Evolutionary conservation across 2,329 filamentous ascomycete genomes (phyloP).

Genomic region (Sporothrix globosa): DNA sequence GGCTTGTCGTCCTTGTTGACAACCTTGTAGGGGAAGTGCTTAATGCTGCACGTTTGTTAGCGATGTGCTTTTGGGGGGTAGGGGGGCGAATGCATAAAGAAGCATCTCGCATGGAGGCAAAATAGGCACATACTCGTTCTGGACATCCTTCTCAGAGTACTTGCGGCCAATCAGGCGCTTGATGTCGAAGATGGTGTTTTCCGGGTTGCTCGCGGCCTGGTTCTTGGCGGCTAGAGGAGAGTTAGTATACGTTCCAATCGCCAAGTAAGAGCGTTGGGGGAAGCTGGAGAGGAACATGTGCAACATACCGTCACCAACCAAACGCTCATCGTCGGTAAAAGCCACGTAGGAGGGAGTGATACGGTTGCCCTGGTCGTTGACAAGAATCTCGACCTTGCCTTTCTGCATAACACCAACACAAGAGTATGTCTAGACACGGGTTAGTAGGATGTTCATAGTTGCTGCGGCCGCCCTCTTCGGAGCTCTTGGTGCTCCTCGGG

Average conservation of each 20-base stretch:
- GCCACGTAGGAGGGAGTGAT: conserved; percentile 95
- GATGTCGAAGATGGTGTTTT: conserved; percentile 76
- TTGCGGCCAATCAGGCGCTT: conserved; percentile 90
- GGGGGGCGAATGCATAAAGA: too few relatives aligned
- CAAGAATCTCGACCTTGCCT: conserved; percentile 92
- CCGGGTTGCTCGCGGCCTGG: conserved; percentile 81
- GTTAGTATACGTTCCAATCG: conserved; percentile 1
- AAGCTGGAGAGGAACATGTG: background rate
- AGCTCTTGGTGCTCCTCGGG: background rate
- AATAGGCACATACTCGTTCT: conserved; percentile 62
- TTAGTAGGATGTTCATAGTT: background rate
- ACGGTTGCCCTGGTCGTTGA: conserved; percentile 94
- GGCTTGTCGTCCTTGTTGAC: conserved; percentile 89
- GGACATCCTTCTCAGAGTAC: conserved; percentile 81
- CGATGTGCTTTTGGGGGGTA: background rate
- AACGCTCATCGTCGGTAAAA: conserved; percentile 94
- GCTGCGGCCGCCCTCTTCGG: background rate
- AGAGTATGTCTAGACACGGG: conserved; percentile 63
- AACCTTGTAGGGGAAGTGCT: conserved; percentile 98
- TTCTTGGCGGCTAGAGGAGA: conserved; percentile 72
- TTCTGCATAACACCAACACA: conserved; percentile 96
- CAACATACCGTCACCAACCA: conserved; percentile 77
- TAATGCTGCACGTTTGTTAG: conserved; percentile 54
- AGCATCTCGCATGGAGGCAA: too few relatives aligned
- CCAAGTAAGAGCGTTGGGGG: background rate